phyloP scores from a whole-genome alignment of 768 basidiomycete genomes.

The Panus rudis region DNA sequence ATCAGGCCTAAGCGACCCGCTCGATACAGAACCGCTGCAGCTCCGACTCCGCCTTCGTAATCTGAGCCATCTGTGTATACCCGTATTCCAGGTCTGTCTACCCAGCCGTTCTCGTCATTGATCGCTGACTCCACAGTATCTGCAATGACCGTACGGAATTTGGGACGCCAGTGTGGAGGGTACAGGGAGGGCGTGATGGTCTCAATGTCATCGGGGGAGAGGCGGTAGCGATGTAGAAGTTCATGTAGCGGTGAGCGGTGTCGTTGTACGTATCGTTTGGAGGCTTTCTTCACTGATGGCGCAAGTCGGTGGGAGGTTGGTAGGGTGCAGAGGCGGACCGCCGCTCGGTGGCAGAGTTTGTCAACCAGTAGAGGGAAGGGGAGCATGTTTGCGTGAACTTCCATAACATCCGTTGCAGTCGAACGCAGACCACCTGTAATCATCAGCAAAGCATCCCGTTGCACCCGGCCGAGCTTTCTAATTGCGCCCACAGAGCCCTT shows the following conservation, averaged over 20 bases:
- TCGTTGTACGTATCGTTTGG: conserved; percentile 1
- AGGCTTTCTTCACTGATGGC: conserved; percentile 4
- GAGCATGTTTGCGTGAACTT: conserved; percentile 13
- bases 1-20: too few relatives aligned
- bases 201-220: conserved; percentile 10
- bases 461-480: conserved; percentile 12
- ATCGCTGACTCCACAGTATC: conserved; percentile 4
- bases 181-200: conserved; percentile 11
- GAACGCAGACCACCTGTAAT: conserved; percentile 20
- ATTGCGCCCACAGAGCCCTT: conserved; percentile 1
- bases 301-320: conserved; percentile 14
- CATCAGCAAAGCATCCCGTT: conserved; percentile 13
- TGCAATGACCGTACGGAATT: not conserved
- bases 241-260: conserved; percentile 21
- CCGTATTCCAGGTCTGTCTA: too few relatives aligned
- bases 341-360: conserved; percentile 7
- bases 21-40: conserved; percentile 20
- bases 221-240: conserved; percentile 8
- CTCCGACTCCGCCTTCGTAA: conserved; percentile 21
- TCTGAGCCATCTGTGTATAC: conserved; percentile 27
- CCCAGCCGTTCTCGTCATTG: not conserved
- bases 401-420: conserved; percentile 16
- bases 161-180: conserved; percentile 7
- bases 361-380: conserved; percentile 15
- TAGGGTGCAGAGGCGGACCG: conserved; percentile 15